phyloP scores from a whole-genome alignment of 306 rosid genomes.

The Nissolia schottii region DNA sequence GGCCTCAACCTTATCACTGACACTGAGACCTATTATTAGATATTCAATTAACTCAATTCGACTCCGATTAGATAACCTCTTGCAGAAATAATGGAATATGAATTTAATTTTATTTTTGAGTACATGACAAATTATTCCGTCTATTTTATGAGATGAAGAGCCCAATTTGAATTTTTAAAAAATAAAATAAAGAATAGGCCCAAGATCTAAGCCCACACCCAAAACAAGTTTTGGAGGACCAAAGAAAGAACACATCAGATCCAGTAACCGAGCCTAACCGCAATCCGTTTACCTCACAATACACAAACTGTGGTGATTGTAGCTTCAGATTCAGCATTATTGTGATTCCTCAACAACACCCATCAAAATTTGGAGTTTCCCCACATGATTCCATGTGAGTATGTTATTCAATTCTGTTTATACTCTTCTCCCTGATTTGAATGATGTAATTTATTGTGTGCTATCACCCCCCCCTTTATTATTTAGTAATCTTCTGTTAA shows the following conservation, averaged over 20 bases:
- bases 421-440: conserved; percentile 10
- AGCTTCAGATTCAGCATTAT: conserved; percentile 6
- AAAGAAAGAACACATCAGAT: neutral
- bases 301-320: neutral
- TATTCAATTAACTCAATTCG: too few relatives aligned
- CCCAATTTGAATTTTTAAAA: too few relatives aligned
- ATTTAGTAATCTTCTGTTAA: neutral
- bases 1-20: too few relatives aligned
- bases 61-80: too few relatives aligned
- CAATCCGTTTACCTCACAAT: neutral
- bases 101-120: too few relatives aligned
- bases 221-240: too few relatives aligned
- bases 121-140: too few relatives aligned
- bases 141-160: too few relatives aligned
- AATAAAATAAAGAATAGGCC: too few relatives aligned
- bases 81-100: too few relatives aligned
- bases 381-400: conserved; percentile 19
- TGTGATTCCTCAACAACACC: neutral
- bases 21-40: too few relatives aligned
- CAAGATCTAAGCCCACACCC: too few relatives aligned
- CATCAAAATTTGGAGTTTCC: neutral
- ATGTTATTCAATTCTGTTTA: neutral
- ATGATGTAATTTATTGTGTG: neutral
- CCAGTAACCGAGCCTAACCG: neutral
- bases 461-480: conserved; percentile 9